Conservation (phyloP, 345 rosid species). For the Gossypium mustelinum region DNA sequence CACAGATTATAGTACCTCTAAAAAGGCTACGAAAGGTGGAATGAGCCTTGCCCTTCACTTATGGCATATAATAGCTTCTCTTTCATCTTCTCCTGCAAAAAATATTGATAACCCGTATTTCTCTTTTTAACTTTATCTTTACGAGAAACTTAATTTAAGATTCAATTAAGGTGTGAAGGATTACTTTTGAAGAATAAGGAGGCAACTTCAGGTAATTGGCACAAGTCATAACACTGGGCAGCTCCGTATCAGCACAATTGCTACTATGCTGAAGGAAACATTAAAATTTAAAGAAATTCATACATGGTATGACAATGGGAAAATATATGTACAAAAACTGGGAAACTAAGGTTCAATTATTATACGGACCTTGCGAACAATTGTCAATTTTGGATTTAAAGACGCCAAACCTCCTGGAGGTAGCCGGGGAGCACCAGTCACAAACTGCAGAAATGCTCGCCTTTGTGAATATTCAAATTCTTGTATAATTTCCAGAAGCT, state of each 20-base stretch:
- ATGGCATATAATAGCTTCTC: slow-evolving; percentile 85
- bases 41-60: slow-evolving; percentile 95
- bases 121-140: neutral
- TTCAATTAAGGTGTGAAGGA: slow-evolving; percentile 8
- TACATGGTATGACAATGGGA: neutral
- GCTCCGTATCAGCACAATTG: slow-evolving; percentile 61
- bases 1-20: slow-evolving; percentile 21
- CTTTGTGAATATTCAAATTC: slow-evolving; percentile 60
- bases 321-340: neutral
- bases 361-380: slow-evolving; percentile 73
- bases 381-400: slow-evolving; percentile 82
- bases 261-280: slow-evolving; percentile 56
- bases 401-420: slow-evolving; percentile 94
- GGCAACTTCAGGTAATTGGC: slow-evolving; percentile 97
- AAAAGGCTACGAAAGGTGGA: slow-evolving; percentile 75
- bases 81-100: slow-evolving; percentile 81
- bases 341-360: neutral
- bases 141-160: neutral
- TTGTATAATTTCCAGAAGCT: slow-evolving; percentile 75
- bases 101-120: neutral
- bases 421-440: slow-evolving; percentile 90
- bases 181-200: slow-evolving; percentile 85
- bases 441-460: slow-evolving; percentile 87
- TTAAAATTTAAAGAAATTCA: neutral
- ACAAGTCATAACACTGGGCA: slow-evolving; percentile 98